Evolutionary conservation across 2,329 filamentous ascomycete genomes (phyloP).

Genomic region (Fusarium odoratissimum): DNA sequence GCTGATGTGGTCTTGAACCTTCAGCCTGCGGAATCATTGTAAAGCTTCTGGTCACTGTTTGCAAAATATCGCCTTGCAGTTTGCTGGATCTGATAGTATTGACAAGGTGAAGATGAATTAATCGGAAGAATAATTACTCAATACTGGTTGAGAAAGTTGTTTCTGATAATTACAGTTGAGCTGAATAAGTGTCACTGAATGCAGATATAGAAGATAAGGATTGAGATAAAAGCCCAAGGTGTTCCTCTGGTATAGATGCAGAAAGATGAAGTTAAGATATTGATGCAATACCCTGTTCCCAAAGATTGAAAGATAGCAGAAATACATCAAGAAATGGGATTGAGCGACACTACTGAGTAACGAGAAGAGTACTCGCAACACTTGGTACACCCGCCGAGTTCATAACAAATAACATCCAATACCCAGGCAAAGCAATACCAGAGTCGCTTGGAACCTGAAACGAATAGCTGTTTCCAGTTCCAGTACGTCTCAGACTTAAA

Average conservation of each 20-base stretch:
- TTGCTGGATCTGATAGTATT: no score
- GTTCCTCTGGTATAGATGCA: rapidly evolving
- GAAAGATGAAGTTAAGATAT: no score
- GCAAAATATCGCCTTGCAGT: rapidly evolving
- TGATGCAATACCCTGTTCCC: rapidly evolving
- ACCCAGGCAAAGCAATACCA: slow-evolving; percentile 29
- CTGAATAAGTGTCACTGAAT: no score
- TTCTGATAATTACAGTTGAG: not conserved
- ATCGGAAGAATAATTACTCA: no score
- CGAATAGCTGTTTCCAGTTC: slow-evolving; percentile 7
- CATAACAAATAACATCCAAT: slow-evolving; percentile 36
- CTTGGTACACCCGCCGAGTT: slow-evolving; percentile 31
- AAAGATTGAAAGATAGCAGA: not conserved
- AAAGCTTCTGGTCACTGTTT: no score
- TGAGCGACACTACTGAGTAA: not conserved
- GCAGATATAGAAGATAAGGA: not conserved
- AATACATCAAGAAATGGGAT: not conserved
- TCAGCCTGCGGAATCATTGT: no score
- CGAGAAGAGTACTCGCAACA: slow-evolving; percentile 10
- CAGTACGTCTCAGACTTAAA: not conserved
- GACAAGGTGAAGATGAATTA: no score
- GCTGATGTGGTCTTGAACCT: no score
- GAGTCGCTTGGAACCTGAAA: slow-evolving; percentile 23
- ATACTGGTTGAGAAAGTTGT: not conserved
- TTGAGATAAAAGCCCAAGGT: rapidly evolving